Conservation (phyloP, 176 grass and related monocot species). For the Oryza glumipatula region DNA sequence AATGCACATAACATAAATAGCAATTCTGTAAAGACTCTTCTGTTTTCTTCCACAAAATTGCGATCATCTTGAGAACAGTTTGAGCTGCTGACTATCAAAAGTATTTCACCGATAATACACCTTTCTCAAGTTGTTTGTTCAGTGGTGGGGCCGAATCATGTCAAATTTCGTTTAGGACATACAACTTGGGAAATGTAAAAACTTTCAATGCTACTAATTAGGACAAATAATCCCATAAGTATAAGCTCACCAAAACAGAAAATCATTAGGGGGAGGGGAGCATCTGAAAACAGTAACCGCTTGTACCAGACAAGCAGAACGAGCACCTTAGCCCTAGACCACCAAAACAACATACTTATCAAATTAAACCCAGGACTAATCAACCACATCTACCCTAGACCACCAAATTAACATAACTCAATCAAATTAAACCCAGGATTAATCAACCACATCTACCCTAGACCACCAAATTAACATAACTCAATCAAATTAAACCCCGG, state of each 20-base stretch:
- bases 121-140: neutral
- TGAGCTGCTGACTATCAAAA: neutral
- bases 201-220: neutral
- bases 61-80: neutral
- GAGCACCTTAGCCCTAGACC: neutral
- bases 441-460: neutral
- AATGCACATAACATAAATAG: neutral
- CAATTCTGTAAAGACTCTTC: neutral
- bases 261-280: neutral
- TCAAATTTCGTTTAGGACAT: conserved; percentile 1
- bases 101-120: neutral
- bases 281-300: neutral
- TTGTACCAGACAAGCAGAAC: neutral
- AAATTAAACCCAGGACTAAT: neutral
- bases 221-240: neutral
- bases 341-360: neutral
- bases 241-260: neutral
- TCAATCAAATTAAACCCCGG: too few species aligned
- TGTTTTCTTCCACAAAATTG: neutral
- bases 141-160: neutral
- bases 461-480: too few species aligned
- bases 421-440: neutral
- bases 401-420: neutral
- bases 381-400: neutral
- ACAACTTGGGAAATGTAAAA: neutral